phyloP scores from a whole-genome alignment of 2,329 filamentous ascomycete genomes.

The Aspergillus cejpii region DNA sequence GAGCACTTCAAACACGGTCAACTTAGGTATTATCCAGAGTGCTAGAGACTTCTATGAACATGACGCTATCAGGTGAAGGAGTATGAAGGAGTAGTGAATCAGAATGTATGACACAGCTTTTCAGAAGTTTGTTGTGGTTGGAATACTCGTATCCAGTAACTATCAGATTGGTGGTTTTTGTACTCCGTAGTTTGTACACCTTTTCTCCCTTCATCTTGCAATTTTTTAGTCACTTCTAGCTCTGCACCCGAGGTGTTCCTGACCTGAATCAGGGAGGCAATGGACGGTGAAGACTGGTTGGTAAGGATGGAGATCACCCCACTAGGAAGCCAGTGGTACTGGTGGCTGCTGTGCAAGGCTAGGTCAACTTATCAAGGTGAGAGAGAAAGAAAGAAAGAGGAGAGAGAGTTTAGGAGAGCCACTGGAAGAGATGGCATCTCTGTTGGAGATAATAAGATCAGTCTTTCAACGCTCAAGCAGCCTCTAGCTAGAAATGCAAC shows the following conservation, averaged over 20 bases:
- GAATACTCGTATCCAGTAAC: no score
- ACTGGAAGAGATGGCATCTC: slow-evolving; percentile 1
- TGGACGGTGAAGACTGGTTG: slow-evolving; percentile 21
- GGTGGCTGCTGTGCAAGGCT: slow-evolving; percentile 12
- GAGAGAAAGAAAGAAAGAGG: no score
- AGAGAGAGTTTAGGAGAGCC: slow-evolving; percentile 4
- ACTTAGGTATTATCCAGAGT: no score
- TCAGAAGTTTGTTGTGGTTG: no score
- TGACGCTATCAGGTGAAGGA: no score
- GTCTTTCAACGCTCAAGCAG: slow-evolving; percentile 6
- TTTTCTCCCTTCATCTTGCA: background rate
- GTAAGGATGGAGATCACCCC: slow-evolving; percentile 22
- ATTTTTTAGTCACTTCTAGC: background rate
- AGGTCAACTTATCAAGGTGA: no score
- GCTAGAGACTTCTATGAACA: no score
- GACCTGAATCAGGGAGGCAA: slow-evolving; percentile 18
- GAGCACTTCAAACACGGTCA: no score
- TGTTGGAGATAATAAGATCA: background rate
- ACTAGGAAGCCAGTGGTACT: slow-evolving; percentile 18
- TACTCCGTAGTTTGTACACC: background rate
- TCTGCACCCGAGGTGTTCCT: slow-evolving; percentile 21
- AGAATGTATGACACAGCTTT: no score
- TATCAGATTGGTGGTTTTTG: no score
- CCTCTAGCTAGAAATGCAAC: slow-evolving; percentile 1
- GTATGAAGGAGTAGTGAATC: no score